phyloP scores from a whole-genome alignment of 2,329 filamentous ascomycete species.

The Leptodontidium sp. region DNA sequence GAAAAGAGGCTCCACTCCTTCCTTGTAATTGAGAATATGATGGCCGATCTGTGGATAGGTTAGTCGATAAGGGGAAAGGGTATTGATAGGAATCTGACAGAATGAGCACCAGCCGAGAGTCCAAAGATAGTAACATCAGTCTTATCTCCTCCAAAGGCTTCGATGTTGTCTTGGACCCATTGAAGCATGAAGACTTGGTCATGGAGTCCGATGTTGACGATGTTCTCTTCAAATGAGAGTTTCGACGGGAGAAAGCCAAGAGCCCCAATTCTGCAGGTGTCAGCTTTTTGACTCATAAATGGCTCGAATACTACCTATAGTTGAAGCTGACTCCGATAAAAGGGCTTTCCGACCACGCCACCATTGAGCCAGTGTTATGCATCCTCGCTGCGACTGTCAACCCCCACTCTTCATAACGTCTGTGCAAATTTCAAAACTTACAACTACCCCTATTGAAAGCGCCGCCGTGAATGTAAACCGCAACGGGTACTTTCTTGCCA shows the following conservation, averaged over 20 bases:
- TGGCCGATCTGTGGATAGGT: constrained; percentile 64
- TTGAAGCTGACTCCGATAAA: constrained; percentile 67
- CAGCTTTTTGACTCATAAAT: background rate
- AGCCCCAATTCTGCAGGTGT: constrained; percentile 60
- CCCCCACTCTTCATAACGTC: constrained; percentile 51
- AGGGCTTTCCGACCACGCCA: constrained; percentile 59
- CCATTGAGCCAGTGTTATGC: constrained; percentile 69
- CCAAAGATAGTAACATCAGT: constrained; percentile 67
- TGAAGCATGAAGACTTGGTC: constrained; percentile 65
- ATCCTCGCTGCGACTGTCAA: constrained; percentile 51
- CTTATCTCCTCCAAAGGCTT: constrained; percentile 64
- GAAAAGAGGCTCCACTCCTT: constrained; percentile 52
- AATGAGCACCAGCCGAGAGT: constrained; percentile 67
- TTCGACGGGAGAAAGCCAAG: constrained; percentile 72
- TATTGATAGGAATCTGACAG: constrained; percentile 49
- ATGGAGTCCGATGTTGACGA: constrained; percentile 68
- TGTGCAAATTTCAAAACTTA: constrained; percentile 53
- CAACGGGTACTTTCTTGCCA: constrained; percentile 52
- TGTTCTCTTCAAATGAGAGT: constrained; percentile 58
- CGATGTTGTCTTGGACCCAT: constrained; percentile 68
- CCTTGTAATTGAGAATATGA: constrained; percentile 63
- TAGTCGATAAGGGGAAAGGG: background rate
- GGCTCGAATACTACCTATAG: constrained; percentile 49
- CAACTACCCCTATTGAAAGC: constrained; percentile 58
- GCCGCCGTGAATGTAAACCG: constrained; percentile 69